These are phyloP conservation scores for Aspergillus diversus DNA, from an alignment of 495 filamentous ascomycete species.

Conservation along the genomic window DNA sequence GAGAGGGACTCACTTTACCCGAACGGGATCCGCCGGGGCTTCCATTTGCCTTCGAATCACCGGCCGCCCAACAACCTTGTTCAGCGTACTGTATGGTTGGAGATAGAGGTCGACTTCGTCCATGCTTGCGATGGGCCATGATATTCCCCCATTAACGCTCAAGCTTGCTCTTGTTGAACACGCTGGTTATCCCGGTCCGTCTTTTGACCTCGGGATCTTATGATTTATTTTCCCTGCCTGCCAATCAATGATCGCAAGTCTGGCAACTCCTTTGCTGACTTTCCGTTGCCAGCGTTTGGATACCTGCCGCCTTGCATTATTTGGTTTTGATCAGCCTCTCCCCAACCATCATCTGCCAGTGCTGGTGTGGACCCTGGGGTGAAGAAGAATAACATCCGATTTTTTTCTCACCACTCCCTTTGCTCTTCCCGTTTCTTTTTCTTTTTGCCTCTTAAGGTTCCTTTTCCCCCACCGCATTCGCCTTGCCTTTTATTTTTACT, in stretches of 20 bases:
- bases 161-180: conserved; percentile 6
- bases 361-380: conserved; percentile 25
- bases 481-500: conserved; percentile 22
- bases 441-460: conserved; percentile 12
- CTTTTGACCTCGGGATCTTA: conserved; percentile 41
- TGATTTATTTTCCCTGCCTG: conserved; percentile 26
- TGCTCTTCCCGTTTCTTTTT: conserved; percentile 2
- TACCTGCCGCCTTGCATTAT: conserved; percentile 17
- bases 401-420: conserved; percentile 13
- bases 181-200: conserved; percentile 1
- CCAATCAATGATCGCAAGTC: conserved; percentile 13
- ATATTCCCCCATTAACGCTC: neutral
- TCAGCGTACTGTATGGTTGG: conserved; percentile 6
- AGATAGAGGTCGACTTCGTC: conserved; percentile 2
- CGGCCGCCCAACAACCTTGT: conserved; percentile 38
- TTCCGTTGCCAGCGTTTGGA: conserved; percentile 11
- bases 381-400: conserved; percentile 18
- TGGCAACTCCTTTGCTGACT: conserved; percentile 18
- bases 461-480: conserved; percentile 10
- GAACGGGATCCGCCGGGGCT: conserved; percentile 14
- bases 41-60: conserved; percentile 20
- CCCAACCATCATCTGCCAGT: conserved; percentile 29
- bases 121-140: neutral
- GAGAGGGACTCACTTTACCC: conserved; percentile 8
- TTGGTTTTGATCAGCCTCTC: conserved; percentile 17